Percentiles rank a stretch among this genome's conserved stretches.
Evolutionary conservation across 129 eudicot species (phyloP).

Genomic region (Oenanthe sinensis): DNA sequence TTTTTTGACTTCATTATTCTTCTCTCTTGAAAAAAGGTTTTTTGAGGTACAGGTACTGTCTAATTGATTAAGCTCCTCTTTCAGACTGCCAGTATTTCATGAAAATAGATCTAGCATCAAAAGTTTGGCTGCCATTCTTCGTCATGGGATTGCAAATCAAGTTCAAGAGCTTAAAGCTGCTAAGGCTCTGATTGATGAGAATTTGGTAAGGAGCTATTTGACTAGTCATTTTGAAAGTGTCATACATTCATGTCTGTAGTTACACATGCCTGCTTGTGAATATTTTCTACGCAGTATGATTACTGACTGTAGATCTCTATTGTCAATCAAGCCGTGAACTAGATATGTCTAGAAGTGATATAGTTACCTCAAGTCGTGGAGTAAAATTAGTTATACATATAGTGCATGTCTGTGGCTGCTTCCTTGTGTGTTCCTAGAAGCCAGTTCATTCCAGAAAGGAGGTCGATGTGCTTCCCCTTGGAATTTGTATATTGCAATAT

Average conservation of each 20-base stretch:
- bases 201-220: constrained; percentile 43
- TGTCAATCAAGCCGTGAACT: background rate
- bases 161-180: constrained; percentile 67
- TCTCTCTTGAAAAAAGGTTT: background rate
- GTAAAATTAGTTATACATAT: background rate
- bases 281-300: background rate
- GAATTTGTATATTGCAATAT: background rate
- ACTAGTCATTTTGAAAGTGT: background rate
- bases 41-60: background rate
- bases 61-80: constrained; percentile 11
- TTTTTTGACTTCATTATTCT: background rate
- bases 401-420: background rate
- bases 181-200: constrained; percentile 71
- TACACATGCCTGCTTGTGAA: background rate
- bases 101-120: constrained; percentile 32
- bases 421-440: background rate
- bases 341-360: background rate
- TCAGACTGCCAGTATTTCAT: constrained; percentile 61
- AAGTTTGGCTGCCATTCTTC: constrained; percentile 58
- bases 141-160: constrained; percentile 49
- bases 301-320: background rate
- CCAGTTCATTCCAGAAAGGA: background rate
- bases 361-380: background rate
- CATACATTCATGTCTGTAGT: background rate
- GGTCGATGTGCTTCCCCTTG: background rate